phyloP scores from a whole-genome alignment of 176 grass and related monocot genomes.

The Tuctoria greenei region DNA sequence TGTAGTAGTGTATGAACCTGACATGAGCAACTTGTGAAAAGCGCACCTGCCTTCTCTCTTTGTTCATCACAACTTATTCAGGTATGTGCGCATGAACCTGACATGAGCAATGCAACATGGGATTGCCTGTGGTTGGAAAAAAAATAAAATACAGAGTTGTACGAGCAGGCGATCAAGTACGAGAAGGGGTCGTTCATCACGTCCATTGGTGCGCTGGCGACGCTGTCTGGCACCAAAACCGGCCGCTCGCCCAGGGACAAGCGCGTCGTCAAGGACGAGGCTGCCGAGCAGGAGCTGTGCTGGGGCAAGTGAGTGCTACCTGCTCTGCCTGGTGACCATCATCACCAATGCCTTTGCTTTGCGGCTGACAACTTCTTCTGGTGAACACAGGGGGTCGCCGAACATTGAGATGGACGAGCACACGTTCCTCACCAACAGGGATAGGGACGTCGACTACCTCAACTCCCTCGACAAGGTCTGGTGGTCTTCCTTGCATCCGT shows the following conservation, averaged over 20 bases:
- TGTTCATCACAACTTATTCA: too few species aligned
- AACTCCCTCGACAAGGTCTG: slow-evolving; percentile 92
- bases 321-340: neutral
- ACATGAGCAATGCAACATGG: neutral
- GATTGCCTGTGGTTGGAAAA: neutral
- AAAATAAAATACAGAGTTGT: slow-evolving; percentile 77
- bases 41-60: too few species aligned
- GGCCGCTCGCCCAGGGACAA: slow-evolving; percentile 92
- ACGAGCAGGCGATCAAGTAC: slow-evolving; percentile 98
- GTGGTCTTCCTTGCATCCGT: neutral
- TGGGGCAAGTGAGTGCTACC: slow-evolving; percentile 90
- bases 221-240: slow-evolving; percentile 92
- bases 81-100: neutral
- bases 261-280: slow-evolving; percentile 89
- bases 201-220: slow-evolving; percentile 73
- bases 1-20: too few species aligned
- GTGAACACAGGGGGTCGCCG: slow-evolving; percentile 66
- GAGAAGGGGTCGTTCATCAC: slow-evolving; percentile 96
- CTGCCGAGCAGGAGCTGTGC: slow-evolving; percentile 75
- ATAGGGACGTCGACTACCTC: slow-evolving; percentile 94
- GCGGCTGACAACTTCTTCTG: neutral
- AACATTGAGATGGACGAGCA: slow-evolving; percentile 99
- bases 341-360: neutral
- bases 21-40: too few species aligned
- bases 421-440: slow-evolving; percentile 88